A percentile compares a stretch with the other conserved stretches of the same genome.
Evolutionary conservation across 306 rosid species (phyloP).

Genomic region (Heteromeles arbutifolia): DNA sequence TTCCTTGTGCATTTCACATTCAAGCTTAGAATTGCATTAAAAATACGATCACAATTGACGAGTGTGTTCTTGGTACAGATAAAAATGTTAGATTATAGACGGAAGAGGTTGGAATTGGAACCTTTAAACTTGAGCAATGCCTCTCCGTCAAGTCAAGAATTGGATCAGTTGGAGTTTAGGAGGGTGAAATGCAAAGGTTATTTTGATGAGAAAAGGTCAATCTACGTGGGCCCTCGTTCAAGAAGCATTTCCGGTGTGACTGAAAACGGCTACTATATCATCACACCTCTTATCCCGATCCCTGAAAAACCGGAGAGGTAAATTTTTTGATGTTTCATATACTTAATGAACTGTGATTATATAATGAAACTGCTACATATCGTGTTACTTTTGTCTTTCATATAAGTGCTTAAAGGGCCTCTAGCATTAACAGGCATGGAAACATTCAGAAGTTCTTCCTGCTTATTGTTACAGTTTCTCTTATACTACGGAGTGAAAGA

Average conservation of each 20-base stretch:
- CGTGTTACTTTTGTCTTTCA: background rate
- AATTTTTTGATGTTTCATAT: slow-evolving; percentile 3
- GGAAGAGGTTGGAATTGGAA: slow-evolving; percentile 67
- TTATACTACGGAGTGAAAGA: background rate
- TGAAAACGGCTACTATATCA: slow-evolving; percentile 83
- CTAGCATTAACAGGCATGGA: background rate
- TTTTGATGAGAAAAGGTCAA: slow-evolving; percentile 70
- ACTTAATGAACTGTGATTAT: slow-evolving; percentile 7
- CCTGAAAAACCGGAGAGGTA: slow-evolving; percentile 58
- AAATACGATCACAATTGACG: background rate
- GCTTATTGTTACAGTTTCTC: background rate
- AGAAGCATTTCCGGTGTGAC: slow-evolving; percentile 96
- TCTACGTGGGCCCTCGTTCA: slow-evolving; percentile 90
- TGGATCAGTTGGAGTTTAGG: slow-evolving; percentile 73
- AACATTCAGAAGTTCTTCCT: background rate
- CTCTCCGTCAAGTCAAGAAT: slow-evolving; percentile 36
- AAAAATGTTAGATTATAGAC: slow-evolving; percentile 61
- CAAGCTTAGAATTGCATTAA: background rate
- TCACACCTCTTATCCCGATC: slow-evolving; percentile 76
- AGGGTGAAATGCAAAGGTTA: slow-evolving; percentile 61
- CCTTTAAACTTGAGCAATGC: slow-evolving; percentile 47
- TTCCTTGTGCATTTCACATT: background rate
- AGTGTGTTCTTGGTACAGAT: slow-evolving; percentile 35
- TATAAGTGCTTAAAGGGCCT: background rate
- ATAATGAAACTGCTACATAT: background rate